phyloP scores from a whole-genome alignment of 495 filamentous ascomycete genomes.

The Aspergillus ellipticus region DNA sequence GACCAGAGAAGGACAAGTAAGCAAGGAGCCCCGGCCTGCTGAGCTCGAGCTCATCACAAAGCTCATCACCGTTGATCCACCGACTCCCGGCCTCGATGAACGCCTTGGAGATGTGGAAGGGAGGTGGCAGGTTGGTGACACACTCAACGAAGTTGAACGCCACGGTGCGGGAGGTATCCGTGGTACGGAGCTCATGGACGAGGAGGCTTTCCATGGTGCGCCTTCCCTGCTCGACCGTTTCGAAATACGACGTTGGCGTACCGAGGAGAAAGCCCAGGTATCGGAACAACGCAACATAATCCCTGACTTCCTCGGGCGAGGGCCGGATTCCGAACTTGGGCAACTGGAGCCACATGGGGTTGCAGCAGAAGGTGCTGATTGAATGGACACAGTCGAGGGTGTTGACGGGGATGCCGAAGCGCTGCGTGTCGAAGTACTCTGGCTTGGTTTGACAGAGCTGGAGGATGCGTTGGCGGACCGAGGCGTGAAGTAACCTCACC shows the following conservation, averaged over 20 bases:
- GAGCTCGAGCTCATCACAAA: slow-evolving; percentile 53
- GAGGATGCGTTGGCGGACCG: slow-evolving; percentile 63
- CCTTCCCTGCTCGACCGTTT: slow-evolving; percentile 51
- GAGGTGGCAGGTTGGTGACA: slow-evolving; percentile 54
- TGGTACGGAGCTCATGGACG: slow-evolving; percentile 56
- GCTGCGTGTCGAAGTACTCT: slow-evolving; percentile 55
- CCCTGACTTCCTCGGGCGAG: slow-evolving; percentile 50
- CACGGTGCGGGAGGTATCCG: slow-evolving; percentile 52
- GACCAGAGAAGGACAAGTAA: slow-evolving; percentile 42
- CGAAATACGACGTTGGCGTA: slow-evolving; percentile 53
- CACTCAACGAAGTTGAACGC: slow-evolving; percentile 67
- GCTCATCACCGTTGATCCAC: slow-evolving; percentile 49
- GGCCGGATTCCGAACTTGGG: slow-evolving; percentile 66
- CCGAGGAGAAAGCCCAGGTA: slow-evolving; percentile 66
- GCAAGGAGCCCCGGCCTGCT: slow-evolving; percentile 42
- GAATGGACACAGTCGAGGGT: slow-evolving; percentile 66
- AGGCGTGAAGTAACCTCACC: slow-evolving; percentile 67
- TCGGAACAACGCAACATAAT: slow-evolving; percentile 70
- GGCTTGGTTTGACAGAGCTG: slow-evolving; percentile 46
- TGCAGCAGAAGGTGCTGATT: slow-evolving; percentile 59
- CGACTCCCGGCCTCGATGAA: slow-evolving; percentile 44
- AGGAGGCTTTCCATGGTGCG: slow-evolving; percentile 58
- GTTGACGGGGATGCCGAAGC: slow-evolving; percentile 66
- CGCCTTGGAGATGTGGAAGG: slow-evolving; percentile 41
- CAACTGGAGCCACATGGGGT: slow-evolving; percentile 61